These are phyloP conservation scores for Solanum sitiens DNA, from an alignment of 257 asterid genomes.

Conservation along the genomic window DNA sequence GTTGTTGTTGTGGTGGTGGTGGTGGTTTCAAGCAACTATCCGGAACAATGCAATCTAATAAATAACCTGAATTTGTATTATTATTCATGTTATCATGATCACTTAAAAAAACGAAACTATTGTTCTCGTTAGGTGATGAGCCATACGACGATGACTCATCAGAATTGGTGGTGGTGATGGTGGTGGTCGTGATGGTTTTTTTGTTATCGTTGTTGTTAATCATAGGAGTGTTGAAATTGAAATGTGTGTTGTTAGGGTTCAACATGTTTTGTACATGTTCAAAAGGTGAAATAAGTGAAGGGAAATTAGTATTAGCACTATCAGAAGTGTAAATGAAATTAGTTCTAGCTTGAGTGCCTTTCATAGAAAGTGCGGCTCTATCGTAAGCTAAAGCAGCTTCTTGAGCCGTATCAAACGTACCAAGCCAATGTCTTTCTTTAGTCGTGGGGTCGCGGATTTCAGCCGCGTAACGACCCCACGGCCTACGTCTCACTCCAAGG, in stretches of 20 bases:
- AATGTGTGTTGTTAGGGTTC: constrained; percentile 6
- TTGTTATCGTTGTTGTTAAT: neutral
- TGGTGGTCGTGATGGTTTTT: neutral
- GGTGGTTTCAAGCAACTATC: constrained; percentile 60
- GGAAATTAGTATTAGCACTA: constrained; percentile 19
- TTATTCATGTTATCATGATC: neutral
- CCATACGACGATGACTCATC: constrained; percentile 23
- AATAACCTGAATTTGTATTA: constrained; percentile 50
- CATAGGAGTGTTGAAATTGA: neutral
- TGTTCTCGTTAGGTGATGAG: constrained; percentile 19
- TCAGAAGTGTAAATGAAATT: constrained; percentile 64
- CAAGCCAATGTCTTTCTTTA: constrained; percentile 93
- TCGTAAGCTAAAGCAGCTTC: constrained; percentile 98
- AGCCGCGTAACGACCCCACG: constrained; percentile 98
- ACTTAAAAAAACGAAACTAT: constrained; percentile 14
- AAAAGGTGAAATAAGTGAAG: constrained; percentile 36
- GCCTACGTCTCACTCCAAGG: constrained; percentile 79
- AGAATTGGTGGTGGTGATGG: neutral
- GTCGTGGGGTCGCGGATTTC: constrained; percentile 92
- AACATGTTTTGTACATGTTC: constrained; percentile 19
- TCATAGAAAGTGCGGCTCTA: constrained; percentile 86
- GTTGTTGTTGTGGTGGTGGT: constrained; percentile 14
- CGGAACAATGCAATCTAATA: constrained; percentile 85
- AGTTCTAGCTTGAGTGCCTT: constrained; percentile 80
- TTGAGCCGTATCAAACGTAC: constrained; percentile 92